These are phyloP conservation scores for Globisporangium splendens DNA, from an alignment of 352 stramenopile species.

Conservation along the genomic window DNA sequence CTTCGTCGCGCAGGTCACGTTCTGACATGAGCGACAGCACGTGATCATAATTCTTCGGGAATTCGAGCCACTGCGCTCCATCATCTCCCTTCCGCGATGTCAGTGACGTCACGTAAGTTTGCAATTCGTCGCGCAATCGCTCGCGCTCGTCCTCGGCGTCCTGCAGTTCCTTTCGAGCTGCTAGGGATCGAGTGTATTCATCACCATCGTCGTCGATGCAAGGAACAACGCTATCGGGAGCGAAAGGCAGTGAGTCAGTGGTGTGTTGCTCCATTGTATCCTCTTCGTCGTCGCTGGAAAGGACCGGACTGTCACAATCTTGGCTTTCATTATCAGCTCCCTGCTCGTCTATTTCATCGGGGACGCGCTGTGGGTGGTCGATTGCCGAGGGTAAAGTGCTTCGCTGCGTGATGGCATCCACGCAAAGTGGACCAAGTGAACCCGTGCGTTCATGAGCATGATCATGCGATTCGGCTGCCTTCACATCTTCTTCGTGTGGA, in stretches of 20 bases:
- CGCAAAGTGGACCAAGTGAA: too few species aligned
- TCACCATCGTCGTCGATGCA: constrained; percentile 12
- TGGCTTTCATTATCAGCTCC: too few species aligned
- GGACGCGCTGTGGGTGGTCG: too few species aligned
- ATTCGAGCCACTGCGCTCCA: constrained; percentile 46
- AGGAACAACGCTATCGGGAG: background rate
- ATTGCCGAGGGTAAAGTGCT: too few species aligned
- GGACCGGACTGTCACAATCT: too few species aligned
- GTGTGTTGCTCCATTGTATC: background rate
- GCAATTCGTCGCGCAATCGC: constrained; percentile 35
- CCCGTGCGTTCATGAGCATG: too few species aligned
- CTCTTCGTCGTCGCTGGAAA: constrained; percentile 3
- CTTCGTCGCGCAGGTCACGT: constrained; percentile 36
- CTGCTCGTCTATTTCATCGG: too few species aligned
- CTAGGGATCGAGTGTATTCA: constrained; percentile 22
- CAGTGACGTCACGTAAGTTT: constrained; percentile 42
- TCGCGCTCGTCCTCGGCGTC: constrained; percentile 35
- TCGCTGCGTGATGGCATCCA: too few species aligned
- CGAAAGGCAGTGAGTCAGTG: background rate
- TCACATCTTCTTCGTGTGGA: too few species aligned
- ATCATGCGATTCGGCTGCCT: too few species aligned
- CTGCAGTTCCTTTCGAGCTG: constrained; percentile 11
- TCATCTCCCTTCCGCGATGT: constrained; percentile 35
- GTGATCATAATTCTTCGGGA: constrained; percentile 59
- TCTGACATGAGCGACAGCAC: constrained; percentile 66